Conservation (phyloP, 1,284 basidiomycete species). For the Acaromyces ingoldii region DNA sequence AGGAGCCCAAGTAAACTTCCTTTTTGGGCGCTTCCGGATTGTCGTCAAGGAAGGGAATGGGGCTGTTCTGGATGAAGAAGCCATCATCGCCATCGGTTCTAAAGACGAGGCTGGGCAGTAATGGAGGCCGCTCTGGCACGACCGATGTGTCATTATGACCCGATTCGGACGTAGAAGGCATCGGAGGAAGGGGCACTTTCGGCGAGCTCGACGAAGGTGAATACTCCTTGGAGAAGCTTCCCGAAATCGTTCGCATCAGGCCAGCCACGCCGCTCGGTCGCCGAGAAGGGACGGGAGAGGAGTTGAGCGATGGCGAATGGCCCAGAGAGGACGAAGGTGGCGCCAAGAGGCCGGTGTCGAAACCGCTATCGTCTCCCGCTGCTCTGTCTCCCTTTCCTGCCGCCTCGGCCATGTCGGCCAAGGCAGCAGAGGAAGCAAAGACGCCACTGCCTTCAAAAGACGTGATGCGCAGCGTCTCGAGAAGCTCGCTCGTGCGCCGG, state of each 20-base stretch:
- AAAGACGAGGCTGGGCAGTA: constrained; percentile 14
- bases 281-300: constrained; percentile 8
- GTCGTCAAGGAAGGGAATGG: not conserved
- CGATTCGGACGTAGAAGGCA: too few relatives aligned
- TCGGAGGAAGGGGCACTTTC: too few relatives aligned
- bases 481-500: too few relatives aligned
- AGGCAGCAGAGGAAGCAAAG: too few relatives aligned
- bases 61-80: constrained; percentile 21
- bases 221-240: constrained; percentile 13
- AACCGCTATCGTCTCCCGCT: too few relatives aligned
- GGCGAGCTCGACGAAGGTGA: constrained; percentile 5
- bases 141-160: too few relatives aligned
- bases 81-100: constrained; percentile 16
- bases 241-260: constrained; percentile 15
- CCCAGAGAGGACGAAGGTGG: too few relatives aligned
- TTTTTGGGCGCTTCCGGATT: not conserved
- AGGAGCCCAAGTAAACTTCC: not conserved
- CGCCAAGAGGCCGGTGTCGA: too few relatives aligned
- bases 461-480: constrained; percentile 24
- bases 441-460: too few relatives aligned
- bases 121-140: not conserved
- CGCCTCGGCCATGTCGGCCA: too few relatives aligned
- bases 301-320: too few relatives aligned
- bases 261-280: constrained; percentile 16
- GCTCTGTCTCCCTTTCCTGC: too few relatives aligned